phyloP scores from a whole-genome alignment of 208 protist genomes.

The Leishmania gerbilli region DNA sequence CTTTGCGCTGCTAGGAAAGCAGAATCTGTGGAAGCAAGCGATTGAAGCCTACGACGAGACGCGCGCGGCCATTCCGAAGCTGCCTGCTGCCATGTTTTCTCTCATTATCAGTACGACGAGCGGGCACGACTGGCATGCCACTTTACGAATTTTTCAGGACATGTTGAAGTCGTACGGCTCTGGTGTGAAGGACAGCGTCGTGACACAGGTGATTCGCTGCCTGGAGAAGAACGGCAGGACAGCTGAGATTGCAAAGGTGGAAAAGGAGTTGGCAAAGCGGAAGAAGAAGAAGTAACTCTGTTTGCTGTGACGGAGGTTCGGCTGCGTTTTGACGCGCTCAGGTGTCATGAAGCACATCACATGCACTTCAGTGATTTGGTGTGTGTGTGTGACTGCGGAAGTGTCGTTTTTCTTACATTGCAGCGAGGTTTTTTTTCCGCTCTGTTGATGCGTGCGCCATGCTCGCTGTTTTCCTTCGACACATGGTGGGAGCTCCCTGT shows the following conservation, averaged over 20 bases:
- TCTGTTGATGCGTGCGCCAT: neutral
- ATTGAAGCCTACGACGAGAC: slow-evolving; percentile 57
- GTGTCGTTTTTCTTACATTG: neutral
- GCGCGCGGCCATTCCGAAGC: slow-evolving; percentile 41
- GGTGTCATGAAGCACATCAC: neutral
- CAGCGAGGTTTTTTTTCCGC: neutral
- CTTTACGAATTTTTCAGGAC: slow-evolving; percentile 70
- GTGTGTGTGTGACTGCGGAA: neutral
- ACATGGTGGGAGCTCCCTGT: neutral
- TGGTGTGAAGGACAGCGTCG: slow-evolving; percentile 72
- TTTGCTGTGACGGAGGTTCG: neutral
- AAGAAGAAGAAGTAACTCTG: slow-evolving; percentile 52
- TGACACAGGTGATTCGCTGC: slow-evolving; percentile 74
- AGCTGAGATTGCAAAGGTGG: slow-evolving; percentile 69
- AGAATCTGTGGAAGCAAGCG: slow-evolving; percentile 65
- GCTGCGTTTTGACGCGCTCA: neutral
- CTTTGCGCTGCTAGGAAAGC: slow-evolving; percentile 76
- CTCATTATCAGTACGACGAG: slow-evolving; percentile 61
- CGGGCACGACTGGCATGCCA: slow-evolving; percentile 70
- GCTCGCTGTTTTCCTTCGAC: neutral
- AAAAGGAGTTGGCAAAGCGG: slow-evolving; percentile 67
- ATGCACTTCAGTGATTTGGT: neutral
- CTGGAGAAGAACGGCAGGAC: slow-evolving; percentile 69
- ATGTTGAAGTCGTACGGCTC: slow-evolving; percentile 70
- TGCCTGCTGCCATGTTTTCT: slow-evolving; percentile 61